Evolutionary conservation across 805 yeast genomes (phyloP), one percentile per base, ranked within the genome.

Genomic region (Wickerhamiella sergipiensis): DNA sequence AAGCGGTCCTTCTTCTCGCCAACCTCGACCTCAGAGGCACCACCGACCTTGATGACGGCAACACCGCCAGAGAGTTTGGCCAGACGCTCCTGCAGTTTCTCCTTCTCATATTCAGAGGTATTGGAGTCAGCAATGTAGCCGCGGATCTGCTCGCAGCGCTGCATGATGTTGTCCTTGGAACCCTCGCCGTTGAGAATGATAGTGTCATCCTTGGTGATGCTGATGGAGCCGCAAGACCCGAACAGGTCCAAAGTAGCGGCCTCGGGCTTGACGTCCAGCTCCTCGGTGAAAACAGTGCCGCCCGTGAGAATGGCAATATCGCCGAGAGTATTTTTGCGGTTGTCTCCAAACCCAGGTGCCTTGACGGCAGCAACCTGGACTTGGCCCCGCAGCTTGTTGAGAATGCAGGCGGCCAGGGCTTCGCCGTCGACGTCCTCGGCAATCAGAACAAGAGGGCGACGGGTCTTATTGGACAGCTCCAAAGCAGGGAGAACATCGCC

Each of bases 1-100:
- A 88, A 86, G 73, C 98, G 84, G 70, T 92, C 98, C 77, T 92
- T 92, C 92, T 92, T 92, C 77, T 92, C 98, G 65, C 97, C 94
- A 59, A 92, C 98, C 74, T 92, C 97, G 59, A 92, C 85, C 74
- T 92, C 97, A 21, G 95, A 84, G 45, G 95, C 69, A 61, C 98
- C 98, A 68, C 98, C 98, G 55, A 90, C 97, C 75, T 85, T 85
- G 64, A 92, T 77, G 57, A 92, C 97, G 51, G 98, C 98, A 66
- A 92, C 97, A 79, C 97, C 97, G 54, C 96, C 96, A 46, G 95
- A 83, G 59, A 92, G 77, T 75, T 90, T 92, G 63, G 98, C 97
- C 58, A 92, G 76, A 73, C 98, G 83, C 76, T 90, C 97, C 73
- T 87, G 96, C 64, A 90, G 77, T 75, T 92, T 92, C 75, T 92